Percentiles rank a stretch among this genome's conserved stretches.
These are phyloP conservation scores for Macroventuria anomochaeta DNA, from an alignment of 2,329 filamentous ascomycete species.

Conservation along the genomic window DNA sequence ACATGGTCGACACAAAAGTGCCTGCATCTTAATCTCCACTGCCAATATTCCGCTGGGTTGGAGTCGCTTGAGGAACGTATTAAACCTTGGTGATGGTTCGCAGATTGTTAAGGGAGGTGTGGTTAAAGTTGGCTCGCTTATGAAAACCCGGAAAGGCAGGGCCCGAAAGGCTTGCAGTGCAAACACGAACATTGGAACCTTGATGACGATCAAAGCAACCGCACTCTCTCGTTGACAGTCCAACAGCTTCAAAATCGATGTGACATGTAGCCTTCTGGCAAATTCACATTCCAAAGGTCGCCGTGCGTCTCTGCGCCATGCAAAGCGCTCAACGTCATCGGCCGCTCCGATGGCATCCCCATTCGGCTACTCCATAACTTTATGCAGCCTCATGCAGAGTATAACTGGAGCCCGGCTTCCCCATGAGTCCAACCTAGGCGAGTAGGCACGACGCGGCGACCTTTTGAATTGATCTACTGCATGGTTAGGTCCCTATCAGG, in stretches of 20 bases:
- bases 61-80: background rate
- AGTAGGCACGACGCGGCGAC: background rate
- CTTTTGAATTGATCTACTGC: constrained; percentile 7
- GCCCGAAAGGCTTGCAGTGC: background rate
- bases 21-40: too few species aligned
- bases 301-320: background rate
- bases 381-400: constrained; percentile 4
- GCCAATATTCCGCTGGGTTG: background rate
- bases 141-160: constrained; percentile 1
- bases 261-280: background rate
- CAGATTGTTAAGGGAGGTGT: background rate
- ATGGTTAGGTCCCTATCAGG: constrained; percentile 13
- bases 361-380: constrained; percentile 7
- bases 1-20: background rate
- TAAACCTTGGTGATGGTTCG: background rate
- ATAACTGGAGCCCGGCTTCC: background rate
- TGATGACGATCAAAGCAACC: background rate
- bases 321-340: background rate
- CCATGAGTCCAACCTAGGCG: constrained; percentile 1
- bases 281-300: too few species aligned
- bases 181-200: background rate
- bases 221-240: background rate
- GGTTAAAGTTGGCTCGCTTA: constrained; percentile 9
- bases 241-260: background rate
- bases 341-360: background rate